Evolutionary conservation across 495 filamentous ascomycete genomes (phyloP).

Genomic region (Astrothelium subdiscretum): DNA sequence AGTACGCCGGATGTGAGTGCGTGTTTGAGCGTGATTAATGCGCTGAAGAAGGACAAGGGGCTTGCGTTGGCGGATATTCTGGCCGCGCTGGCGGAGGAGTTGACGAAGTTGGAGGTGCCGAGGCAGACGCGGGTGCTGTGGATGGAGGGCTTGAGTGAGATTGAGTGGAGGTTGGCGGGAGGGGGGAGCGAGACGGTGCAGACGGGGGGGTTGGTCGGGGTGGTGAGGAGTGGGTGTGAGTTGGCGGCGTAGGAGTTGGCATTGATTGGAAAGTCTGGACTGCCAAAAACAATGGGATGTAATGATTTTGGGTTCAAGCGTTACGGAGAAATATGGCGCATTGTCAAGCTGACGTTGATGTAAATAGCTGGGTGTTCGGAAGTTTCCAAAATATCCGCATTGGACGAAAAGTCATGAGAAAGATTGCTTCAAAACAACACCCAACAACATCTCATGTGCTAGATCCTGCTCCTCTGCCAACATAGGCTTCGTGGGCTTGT

Average conservation of each 20-base stretch:
- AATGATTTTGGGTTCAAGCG: too few species aligned
- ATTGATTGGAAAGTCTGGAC: not conserved
- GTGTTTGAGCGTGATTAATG: conserved; percentile 74
- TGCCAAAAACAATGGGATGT: too few species aligned
- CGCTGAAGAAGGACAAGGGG: conserved; percentile 75
- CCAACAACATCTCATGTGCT: too few species aligned
- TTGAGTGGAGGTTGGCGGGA: conserved; percentile 81
- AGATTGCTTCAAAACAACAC: too few species aligned
- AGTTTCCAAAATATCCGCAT: too few species aligned
- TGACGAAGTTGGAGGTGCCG: conserved; percentile 74
- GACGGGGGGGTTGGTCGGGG: conserved; percentile 84
- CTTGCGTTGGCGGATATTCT: conserved; percentile 90
- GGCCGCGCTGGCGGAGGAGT: conserved; percentile 67
- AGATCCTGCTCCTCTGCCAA: too few species aligned
- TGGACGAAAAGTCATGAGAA: too few species aligned
- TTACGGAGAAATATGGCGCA: too few species aligned
- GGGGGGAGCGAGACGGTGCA: conserved; percentile 84
- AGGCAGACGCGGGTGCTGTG: conserved; percentile 78
- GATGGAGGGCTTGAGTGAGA: conserved; percentile 83
- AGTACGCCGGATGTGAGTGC: conserved; percentile 73
- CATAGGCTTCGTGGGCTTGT: too few species aligned
- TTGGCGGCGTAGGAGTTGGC: conserved; percentile 38
- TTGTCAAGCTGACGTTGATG: too few species aligned
- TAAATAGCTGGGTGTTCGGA: too few species aligned
- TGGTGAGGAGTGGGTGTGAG: conserved; percentile 77